Evolutionary conservation across 1,284 basidiomycete species (phyloP), one percentile per base, ranked within the genome.

Genomic region (Malassezia slooffiae): DNA sequence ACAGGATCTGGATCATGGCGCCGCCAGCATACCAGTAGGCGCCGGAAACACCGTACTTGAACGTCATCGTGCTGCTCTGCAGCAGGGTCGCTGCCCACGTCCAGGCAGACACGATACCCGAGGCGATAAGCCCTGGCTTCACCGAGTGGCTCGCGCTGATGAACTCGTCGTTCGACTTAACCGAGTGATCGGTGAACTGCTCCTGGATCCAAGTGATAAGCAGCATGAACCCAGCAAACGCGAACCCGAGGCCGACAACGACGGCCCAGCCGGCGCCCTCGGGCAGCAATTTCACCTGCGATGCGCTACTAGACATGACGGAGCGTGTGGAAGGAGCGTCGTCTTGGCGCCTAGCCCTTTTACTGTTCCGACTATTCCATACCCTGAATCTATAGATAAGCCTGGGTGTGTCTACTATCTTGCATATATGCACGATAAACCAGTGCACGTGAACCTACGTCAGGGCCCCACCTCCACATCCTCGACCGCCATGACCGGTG

Each of bases 101-200:
- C 61, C 60, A 59, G 1, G 62, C 62, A 8, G 56, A 77, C 11
- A 90, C 85, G 51, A 91, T 88, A 6, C 86, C 87, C 9, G 84
- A 79, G 0, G 87, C 88, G 47, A 91, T 88, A 31, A 93, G 74
- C 6, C 86, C 88, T 2, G 88, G 85, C 57, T 88, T 88, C 37
- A 71, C 59, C 6, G 56, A 59, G 19, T 61, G 60, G 2, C 59
- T 59, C 1, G 65, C 65, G 4, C 55, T 58, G 13, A 54, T 51
- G 41, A 68, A 68, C 36, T 68, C 65, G 42, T 67, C 65, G 9
- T 62, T 58, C 29, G 51, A 54, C 34, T 55, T 58, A 9, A 34
- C 23, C n/a, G 10, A 21, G 32, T 41, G 45, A 24, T 53, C 35
- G 7, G 62, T 64, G 50, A 65, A 65, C 1, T 60, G 50, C 26